Base-by-base conservation (phyloP, 805 yeast species). In the Ogataea nakhonphanomensis region DNA sequence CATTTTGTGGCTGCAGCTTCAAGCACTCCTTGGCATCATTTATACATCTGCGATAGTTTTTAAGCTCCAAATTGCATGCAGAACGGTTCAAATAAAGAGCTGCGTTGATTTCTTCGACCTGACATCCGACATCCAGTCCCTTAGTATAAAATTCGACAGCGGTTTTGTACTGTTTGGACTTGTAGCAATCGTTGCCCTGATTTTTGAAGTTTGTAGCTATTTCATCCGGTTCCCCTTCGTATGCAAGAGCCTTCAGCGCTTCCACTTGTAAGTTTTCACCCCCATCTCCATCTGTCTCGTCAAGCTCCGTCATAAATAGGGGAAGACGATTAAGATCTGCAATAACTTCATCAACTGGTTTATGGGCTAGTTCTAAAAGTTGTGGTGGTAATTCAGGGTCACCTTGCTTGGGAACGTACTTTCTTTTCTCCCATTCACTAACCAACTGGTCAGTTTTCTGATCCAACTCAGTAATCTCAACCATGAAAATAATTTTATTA, bases 171-270 rank as follows among this genome's bases (percentile, higher is more conserved):
- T 81, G 78, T 52, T 82, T 86, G 8, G 67, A 67, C 58, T 78
- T 81, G 65, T 73, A 93, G 43, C 85, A 75, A 11, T 88, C 97
- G 60, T 95, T 93, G 5, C 99, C 99, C 58, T 91, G 97, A 45
- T 76, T 81, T 48, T 89, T 88, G 68, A 90, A 93, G 56, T 89
- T 90, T 17, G 77, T 71, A 4, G 97, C 97, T 25, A 89, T 70
- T 56, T 93, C 99, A 54, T 84, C 81, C 0, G 97, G 96, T 48
- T 88, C 95, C 32, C 98, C 99, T 35, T 93, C 99, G 57, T 87
- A 89, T 0, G 95, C 96, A 51, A 93, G 68, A 5, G 96, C 91
- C 57, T 82, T 83, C 42, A 93, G 70, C 0, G 99, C 99, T 57
- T 91, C 98, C 12, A 93, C 65, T 37, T 78, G 81, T 4, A 70